Percentiles rank a stretch among this genome's conserved stretches.
phyloP scores from a whole-genome alignment of 148 eudicot species.

The Drosera capensis region DNA sequence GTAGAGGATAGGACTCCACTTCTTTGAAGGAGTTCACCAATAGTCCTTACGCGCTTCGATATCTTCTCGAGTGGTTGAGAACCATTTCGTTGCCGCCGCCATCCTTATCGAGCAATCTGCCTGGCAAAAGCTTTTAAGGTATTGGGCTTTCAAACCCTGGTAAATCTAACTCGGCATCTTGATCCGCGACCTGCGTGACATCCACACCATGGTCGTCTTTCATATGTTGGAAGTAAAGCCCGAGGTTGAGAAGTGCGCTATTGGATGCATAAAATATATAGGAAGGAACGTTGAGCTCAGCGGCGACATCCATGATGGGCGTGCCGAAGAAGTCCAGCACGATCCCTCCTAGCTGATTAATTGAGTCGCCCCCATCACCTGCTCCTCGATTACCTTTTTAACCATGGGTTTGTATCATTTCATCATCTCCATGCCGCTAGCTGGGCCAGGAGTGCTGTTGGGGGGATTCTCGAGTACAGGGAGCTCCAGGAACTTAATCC shows the following conservation, averaged over 20 bases:
- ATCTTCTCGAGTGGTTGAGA: not conserved
- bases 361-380: not conserved
- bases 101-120: not conserved
- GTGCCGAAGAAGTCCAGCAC: not conserved
- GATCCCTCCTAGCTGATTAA: not conserved
- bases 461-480: not conserved
- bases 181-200: not conserved
- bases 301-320: slow-evolving; percentile 2
- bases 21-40: slow-evolving; percentile 9
- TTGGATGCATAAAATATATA: not conserved
- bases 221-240: slow-evolving; percentile 5
- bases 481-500: not conserved
- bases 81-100: not conserved
- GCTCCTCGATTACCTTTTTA: not conserved
- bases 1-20: slow-evolving; percentile 4
- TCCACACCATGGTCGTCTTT: slow-evolving; percentile 8
- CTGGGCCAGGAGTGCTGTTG: not conserved
- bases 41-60: not conserved
- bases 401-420: not conserved
- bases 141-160: slow-evolving; percentile 13
- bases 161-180: not conserved
- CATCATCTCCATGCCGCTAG: not conserved
- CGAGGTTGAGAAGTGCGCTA: not conserved
- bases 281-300: not conserved
- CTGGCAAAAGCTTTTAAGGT: slow-evolving; percentile 1